Evolutionary conservation across 176 grass and related monocot genomes (phyloP).

Genomic region (barley (Hordeum vulgare)): MorexV3_pseudomolecules_assembly NC_058519.1:483147805-483148304

Average conservation of each 20-base stretch:
- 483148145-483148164: conserved; percentile 92
- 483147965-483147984: background rate
- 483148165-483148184: conserved; percentile 97
- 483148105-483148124: conserved; percentile 85
- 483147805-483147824: background rate
- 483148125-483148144: conserved; percentile 91
- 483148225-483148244: background rate
- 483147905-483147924: background rate
- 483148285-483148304: background rate
- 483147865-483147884: background rate
- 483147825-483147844: background rate
- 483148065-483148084: background rate
- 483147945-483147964: background rate
- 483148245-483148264: conserved; percentile 6
- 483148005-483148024: background rate
- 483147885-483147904: background rate
- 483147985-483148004: background rate
- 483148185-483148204: conserved; percentile 72
- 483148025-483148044: background rate
- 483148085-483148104: background rate
- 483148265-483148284: background rate
- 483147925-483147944: background rate
- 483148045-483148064: background rate
- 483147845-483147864: background rate
- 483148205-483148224: conserved; percentile 11